Evolutionary conservation across 2,329 filamentous ascomycete species (phyloP).

Genomic region (Ustulina deusta): DNA sequence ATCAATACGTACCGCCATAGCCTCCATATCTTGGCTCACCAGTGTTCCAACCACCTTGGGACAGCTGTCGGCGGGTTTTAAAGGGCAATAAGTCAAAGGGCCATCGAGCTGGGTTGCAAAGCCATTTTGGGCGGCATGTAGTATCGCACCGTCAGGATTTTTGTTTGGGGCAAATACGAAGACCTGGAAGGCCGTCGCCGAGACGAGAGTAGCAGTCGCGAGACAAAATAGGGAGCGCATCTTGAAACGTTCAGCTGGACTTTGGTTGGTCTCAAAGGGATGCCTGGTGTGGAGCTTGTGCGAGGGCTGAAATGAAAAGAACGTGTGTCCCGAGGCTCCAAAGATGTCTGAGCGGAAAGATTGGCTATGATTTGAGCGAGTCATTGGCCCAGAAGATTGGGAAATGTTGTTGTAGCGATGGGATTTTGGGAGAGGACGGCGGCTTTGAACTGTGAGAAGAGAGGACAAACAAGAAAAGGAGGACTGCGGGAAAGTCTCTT

Average conservation of each 20-base stretch:
- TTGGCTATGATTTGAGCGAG: background rate
- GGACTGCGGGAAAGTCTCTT: background rate
- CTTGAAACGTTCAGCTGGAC: background rate
- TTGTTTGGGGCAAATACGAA: conserved; percentile 46
- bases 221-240: conserved; percentile 21
- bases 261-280: background rate
- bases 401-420: background rate
- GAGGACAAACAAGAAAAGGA: background rate
- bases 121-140: conserved; percentile 43
- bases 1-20: conserved; percentile 44
- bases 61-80: conserved; percentile 33
- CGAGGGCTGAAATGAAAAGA: background rate
- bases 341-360: background rate
- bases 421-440: background rate
- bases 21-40: conserved; percentile 42
- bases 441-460: background rate
- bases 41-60: conserved; percentile 45
- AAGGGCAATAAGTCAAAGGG: conserved; percentile 47
- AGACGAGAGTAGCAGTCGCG: conserved; percentile 35
- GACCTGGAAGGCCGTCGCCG: conserved; percentile 45
- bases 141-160: conserved; percentile 38
- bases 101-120: conserved; percentile 46
- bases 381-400: background rate
- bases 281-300: background rate
- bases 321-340: background rate